A percentile compares a stretch with the other conserved stretches of the same genome.
Conservation (phyloP, 139 green algal species). For the Zygnema cylindricum region DNA sequence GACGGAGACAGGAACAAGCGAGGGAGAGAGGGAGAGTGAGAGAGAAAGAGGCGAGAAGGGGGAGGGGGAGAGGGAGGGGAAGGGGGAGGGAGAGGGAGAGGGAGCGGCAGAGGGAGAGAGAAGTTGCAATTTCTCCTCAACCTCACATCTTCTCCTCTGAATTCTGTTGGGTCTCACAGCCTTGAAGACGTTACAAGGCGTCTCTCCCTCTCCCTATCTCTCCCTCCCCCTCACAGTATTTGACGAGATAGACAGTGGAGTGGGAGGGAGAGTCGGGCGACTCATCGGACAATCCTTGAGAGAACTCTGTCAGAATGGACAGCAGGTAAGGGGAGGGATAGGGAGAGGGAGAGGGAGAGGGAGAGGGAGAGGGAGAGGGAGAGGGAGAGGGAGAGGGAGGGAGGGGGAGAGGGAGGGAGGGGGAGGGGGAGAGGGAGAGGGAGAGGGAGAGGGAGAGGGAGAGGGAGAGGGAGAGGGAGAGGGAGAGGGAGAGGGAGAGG, state of each 20-base stretch:
- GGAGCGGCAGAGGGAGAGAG: neutral
- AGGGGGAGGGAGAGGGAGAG: too few relatives aligned
- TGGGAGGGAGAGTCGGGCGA: constrained; percentile 29
- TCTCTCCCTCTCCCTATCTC: neutral
- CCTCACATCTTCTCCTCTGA: neutral
- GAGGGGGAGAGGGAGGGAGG: neutral
- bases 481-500: too few relatives aligned
- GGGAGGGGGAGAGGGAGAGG: too few relatives aligned
- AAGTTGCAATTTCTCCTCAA: neutral
- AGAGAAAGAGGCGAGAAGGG: too few relatives aligned
- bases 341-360: neutral
- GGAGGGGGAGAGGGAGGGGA: too few relatives aligned
- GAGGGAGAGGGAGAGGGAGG: neutral
- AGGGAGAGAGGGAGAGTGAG: too few relatives aligned
- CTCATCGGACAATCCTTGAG: constrained; percentile 25
- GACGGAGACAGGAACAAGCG: too few relatives aligned
- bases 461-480: too few relatives aligned
- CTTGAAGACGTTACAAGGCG: too few relatives aligned
- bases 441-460: too few relatives aligned
- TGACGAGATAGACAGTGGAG: constrained; percentile 57
- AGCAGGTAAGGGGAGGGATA: constrained; percentile 27
- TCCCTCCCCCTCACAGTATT: constrained; percentile 31
- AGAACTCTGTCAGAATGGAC: constrained; percentile 21
- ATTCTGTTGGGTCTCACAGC: too few relatives aligned
- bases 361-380: neutral